Evolutionary conservation across 257 asterid species (phyloP), one percentile per base, ranked within the genome.

Genomic region (Gardenia jasminoides): DNA sequence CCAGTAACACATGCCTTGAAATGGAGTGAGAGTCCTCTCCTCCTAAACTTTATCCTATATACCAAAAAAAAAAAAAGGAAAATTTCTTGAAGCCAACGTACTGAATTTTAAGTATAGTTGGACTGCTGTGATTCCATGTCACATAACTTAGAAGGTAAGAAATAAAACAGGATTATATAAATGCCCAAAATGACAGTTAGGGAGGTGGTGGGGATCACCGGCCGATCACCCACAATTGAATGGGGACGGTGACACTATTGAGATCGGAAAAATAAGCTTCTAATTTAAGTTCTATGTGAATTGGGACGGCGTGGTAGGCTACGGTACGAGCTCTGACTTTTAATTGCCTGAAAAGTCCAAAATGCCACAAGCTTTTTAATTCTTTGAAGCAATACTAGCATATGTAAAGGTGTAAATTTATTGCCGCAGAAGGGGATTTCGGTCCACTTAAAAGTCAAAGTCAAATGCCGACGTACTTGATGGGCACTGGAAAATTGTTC

Each of bases 391-490:
- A 11, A 43, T 56, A 0, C 2, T 67, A 17, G 48, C 15, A 39
- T 1, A 19, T 6, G 56, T 24, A 74, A 74, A 9, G 30, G 22
- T 22, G 61, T 8, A 36, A 31, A 58, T 8, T 6, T 1, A 74
- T n/a, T 22, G 11, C 41, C 13, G 1, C 7, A 1, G 7, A 16
- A 36, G 78, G 76, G 28, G 10, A 77, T 52, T 56, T 48, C 52
- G 64, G 17, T 6, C 41, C 41, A 36, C 41, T 36, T 3, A 33
- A 13, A 67, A 36, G 52, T 64, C 75, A 70, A 74, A 66, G 77
- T 72, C 73, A 74, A 72, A 73, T 78, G 82, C 85, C 82, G 82
- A 78, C 85, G 76, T 62, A 72, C 82, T 82, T 69, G 80, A 66
- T 47, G 17, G 17, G 67, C 8, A 54, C 9, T 31, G 36, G 26